Percentiles rank a stretch among this genome's conserved stretches.
These are phyloP conservation scores for Cyclostephanos tholiformis DNA, from an alignment of 108 stramenopile species.

Conservation along the genomic window DNA sequence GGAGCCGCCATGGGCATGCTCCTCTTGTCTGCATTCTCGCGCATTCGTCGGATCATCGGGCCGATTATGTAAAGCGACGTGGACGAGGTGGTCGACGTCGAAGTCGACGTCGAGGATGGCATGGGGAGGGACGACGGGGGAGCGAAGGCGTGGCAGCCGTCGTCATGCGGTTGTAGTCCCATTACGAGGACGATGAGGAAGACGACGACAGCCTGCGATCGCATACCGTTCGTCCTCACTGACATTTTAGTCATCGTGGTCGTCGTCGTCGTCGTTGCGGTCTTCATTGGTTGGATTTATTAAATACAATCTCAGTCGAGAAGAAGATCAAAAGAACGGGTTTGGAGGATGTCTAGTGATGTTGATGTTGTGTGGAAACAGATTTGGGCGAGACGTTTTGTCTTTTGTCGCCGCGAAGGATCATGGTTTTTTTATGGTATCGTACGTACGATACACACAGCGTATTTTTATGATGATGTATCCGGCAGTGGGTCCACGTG, in stretches of 20 bases:
- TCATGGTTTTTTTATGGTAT: too few species aligned
- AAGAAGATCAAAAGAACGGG: too few species aligned
- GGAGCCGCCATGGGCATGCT: constrained; percentile 79
- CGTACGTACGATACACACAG: too few species aligned
- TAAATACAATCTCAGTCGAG: too few species aligned
- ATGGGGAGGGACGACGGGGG: not conserved
- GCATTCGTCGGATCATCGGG: constrained; percentile 81
- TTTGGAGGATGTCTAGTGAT: too few species aligned
- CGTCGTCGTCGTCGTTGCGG: not conserved
- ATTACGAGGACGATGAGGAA: not conserved
- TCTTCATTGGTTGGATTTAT: too few species aligned
- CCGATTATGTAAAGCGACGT: constrained; percentile 61
- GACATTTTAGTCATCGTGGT: not conserved
- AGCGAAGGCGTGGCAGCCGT: not conserved
- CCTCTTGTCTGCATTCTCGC: constrained; percentile 72
- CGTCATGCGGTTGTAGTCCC: not conserved
- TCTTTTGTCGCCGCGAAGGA: too few species aligned
- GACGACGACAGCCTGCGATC: not conserved
- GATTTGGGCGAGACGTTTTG: too few species aligned
- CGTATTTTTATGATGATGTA: too few species aligned
- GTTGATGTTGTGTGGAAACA: too few species aligned
- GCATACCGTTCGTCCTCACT: not conserved
- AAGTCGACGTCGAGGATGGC: not conserved
- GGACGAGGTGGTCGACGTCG: not conserved
- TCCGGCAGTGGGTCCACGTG: too few species aligned